Conservation (phyloP, 2,329 filamentous ascomycete genomes). For the Apiospora pterosperma region DNA sequence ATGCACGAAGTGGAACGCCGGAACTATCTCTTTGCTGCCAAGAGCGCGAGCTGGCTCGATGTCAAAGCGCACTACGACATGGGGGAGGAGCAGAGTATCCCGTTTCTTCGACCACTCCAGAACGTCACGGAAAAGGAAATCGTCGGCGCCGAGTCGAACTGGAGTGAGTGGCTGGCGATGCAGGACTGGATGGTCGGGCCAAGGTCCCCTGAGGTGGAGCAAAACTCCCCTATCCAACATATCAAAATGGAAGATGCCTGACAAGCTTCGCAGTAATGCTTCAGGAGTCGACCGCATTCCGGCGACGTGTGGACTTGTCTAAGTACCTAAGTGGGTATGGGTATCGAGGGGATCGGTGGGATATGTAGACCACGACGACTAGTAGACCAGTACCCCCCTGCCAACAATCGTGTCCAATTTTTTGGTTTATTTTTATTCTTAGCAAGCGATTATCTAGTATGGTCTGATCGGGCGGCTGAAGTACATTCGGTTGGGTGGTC, state of each 20-base stretch:
- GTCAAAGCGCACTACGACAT: conserved; percentile 93
- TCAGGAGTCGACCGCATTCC: background rate
- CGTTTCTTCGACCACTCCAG: conserved; percentile 82
- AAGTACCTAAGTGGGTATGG: too few relatives aligned
- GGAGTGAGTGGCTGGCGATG: conserved; percentile 96
- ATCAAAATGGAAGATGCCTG: conserved; percentile 29
- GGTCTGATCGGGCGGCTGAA: background rate
- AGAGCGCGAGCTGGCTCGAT: conserved; percentile 83
- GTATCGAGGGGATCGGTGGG: background rate
- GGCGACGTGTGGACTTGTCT: too few relatives aligned
- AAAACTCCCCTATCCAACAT: conserved; percentile 20
- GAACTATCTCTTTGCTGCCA: conserved; percentile 94
- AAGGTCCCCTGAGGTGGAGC: conserved; percentile 53
- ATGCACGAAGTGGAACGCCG: conserved; percentile 85
- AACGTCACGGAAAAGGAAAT: conserved; percentile 77
- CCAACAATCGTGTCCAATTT: background rate
- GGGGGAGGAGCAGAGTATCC: conserved; percentile 75
- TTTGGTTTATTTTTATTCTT: background rate
- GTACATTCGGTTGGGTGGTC: background rate
- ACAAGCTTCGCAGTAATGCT: background rate
- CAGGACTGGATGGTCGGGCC: conserved; percentile 98
- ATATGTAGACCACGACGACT: background rate
- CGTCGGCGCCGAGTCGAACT: conserved; percentile 73
- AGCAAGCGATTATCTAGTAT: conserved; percentile 1
- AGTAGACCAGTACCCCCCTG: background rate